Evolutionary conservation across 2,329 filamentous ascomycete genomes (phyloP).

Genomic region (Colletotrichum sp.): DNA sequence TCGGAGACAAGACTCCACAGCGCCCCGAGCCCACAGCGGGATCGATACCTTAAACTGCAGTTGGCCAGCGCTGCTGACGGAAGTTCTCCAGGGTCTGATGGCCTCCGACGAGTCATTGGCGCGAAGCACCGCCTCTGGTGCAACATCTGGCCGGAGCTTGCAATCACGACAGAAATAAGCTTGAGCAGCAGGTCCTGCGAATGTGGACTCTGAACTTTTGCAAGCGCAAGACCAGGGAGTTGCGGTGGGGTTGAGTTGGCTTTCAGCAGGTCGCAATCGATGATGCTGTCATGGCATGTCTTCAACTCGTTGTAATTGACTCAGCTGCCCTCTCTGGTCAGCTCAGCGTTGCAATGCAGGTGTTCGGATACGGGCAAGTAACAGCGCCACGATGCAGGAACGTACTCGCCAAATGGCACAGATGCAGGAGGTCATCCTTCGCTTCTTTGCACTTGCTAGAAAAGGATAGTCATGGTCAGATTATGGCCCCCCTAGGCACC

Average conservation of each 20-base stretch:
- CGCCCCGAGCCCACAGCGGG: not conserved
- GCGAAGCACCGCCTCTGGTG: not conserved
- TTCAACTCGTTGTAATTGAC: not conserved
- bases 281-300: not conserved
- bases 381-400: not conserved
- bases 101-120: not conserved
- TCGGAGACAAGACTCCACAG: not conserved
- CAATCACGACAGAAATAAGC: not conserved
- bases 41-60: constrained; percentile 11
- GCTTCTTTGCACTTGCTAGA: not conserved
- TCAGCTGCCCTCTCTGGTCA: constrained; percentile 1
- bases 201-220: not conserved
- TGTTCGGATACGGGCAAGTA: not conserved
- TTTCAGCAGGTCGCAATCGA: not conserved
- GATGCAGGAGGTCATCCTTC: constrained; percentile 7
- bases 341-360: not conserved
- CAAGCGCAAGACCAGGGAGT: not conserved
- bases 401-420: not conserved
- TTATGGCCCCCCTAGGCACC: not conserved
- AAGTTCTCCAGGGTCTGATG: not conserved
- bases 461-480: not conserved
- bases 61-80: not conserved
- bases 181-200: not conserved
- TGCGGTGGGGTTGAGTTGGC: not conserved
- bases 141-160: not conserved